phyloP scores from a whole-genome alignment of 2,329 filamentous ascomycete species.

The Colletotrichum destructivum region DNA sequence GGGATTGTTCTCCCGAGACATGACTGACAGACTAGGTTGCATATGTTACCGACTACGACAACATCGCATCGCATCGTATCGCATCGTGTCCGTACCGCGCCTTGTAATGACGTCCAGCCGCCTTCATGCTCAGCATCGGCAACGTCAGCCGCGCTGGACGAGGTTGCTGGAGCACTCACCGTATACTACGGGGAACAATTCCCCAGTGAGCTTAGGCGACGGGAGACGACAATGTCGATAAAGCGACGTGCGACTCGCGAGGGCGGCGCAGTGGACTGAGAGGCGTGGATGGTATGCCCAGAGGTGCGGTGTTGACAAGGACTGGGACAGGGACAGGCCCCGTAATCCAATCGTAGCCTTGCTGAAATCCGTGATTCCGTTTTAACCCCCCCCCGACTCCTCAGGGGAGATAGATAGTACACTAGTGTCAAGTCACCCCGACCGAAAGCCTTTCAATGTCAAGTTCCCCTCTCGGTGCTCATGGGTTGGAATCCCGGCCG shows the following conservation, averaged over 20 bases:
- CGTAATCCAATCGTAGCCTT: neutral
- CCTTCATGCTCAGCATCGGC: neutral
- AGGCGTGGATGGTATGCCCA: slow-evolving; percentile 24
- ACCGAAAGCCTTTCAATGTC: no score
- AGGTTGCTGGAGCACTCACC: neutral
- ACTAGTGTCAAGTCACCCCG: no score
- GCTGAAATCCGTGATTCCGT: slow-evolving; percentile 4
- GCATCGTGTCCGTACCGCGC: neutral
- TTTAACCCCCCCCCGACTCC: neutral
- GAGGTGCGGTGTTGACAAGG: slow-evolving; percentile 31
- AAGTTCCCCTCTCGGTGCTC: no score
- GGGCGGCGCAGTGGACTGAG: neutral
- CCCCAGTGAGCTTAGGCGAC: neutral
- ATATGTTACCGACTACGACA: slow-evolving; percentile 32
- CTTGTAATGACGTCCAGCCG: neutral
- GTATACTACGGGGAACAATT: neutral
- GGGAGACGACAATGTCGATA: neutral
- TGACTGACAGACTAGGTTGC: slow-evolving; percentile 33
- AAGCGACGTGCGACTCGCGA: neutral
- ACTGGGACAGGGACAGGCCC: slow-evolving; percentile 21
- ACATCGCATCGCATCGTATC: neutral
- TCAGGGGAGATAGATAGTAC: neutral
- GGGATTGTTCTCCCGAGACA: slow-evolving; percentile 28
- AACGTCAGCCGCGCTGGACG: neutral
- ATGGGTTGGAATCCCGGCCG: neutral